Conservation (phyloP, 306 rosid species). For the Styphnolobium japonicum region DNA sequence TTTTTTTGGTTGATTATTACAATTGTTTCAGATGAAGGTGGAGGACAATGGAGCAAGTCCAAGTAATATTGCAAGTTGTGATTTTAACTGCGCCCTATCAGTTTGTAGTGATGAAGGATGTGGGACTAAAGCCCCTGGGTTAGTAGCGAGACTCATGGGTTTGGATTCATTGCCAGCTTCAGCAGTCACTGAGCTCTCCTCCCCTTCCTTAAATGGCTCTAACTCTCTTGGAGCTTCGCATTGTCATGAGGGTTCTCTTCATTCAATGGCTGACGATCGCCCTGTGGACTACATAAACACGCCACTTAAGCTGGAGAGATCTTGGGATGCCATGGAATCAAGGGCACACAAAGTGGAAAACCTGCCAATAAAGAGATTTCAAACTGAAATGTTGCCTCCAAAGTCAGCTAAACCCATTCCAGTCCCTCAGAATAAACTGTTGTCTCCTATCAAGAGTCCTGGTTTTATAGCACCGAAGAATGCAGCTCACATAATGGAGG, state of each 20-base stretch:
- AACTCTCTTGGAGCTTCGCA: slow-evolving; percentile 45
- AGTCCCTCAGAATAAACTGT: slow-evolving; percentile 72
- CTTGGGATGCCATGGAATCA: slow-evolving; percentile 46
- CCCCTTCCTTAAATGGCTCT: slow-evolving; percentile 39
- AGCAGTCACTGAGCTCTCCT: slow-evolving; percentile 42
- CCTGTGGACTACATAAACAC: slow-evolving; percentile 40
- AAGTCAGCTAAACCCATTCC: slow-evolving; percentile 87
- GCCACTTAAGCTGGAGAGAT: slow-evolving; percentile 49
- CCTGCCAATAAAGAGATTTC: slow-evolving; percentile 66
- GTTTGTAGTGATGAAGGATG: slow-evolving; percentile 63
- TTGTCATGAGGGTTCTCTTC: slow-evolving; percentile 37
- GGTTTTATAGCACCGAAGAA: slow-evolving; percentile 56
- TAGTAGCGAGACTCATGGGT: slow-evolving; percentile 94
- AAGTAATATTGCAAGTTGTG: slow-evolving; percentile 48
- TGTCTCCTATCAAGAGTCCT: slow-evolving; percentile 82
- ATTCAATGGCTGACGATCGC: slow-evolving; percentile 36
- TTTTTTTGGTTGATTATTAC: slow-evolving; percentile 13
- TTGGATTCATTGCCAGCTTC: slow-evolving; percentile 76
- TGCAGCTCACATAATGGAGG: slow-evolving; percentile 75
- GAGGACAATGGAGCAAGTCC: slow-evolving; percentile 56
- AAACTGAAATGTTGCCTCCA: slow-evolving; percentile 85
- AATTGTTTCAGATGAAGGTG: slow-evolving; percentile 51
- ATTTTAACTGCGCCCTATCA: slow-evolving; percentile 53
- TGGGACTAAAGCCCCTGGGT: slow-evolving; percentile 66
- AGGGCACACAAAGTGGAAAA: slow-evolving; percentile 47